phyloP scores from a whole-genome alignment of 768 basidiomycete genomes.

The Pisolithus microcarpus region DNA sequence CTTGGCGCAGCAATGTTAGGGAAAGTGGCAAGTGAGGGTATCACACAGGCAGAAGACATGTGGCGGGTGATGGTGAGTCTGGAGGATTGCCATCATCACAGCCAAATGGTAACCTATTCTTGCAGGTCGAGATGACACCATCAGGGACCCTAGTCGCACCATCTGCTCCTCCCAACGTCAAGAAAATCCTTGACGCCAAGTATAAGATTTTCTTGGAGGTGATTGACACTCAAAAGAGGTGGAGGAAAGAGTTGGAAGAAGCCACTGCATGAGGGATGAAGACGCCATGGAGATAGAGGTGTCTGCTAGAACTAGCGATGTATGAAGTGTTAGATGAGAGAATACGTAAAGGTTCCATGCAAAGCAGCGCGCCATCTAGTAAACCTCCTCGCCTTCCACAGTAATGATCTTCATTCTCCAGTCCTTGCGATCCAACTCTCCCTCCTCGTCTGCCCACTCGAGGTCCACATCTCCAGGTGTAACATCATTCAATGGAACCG shows the following conservation, averaged over 20 bases:
- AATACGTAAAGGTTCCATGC: neutral
- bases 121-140: constrained; percentile 87
- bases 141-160: constrained; percentile 67
- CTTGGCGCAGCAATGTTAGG: constrained; percentile 93
- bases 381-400: constrained; percentile 47
- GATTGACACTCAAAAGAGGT: constrained; percentile 83
- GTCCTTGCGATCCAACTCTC: constrained; percentile 59
- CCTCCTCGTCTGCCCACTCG: constrained; percentile 73
- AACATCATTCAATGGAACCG: constrained; percentile 8
- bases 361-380: constrained; percentile 2
- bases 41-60: constrained; percentile 52
- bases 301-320: no score
- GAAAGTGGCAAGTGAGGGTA: constrained; percentile 67
- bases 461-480: constrained; percentile 52
- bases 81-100: neutral
- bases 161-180: constrained; percentile 52
- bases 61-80: constrained; percentile 84
- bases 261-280: constrained; percentile 24
- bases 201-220: constrained; percentile 88
- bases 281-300: neutral
- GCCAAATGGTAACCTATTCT: neutral
- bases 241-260: constrained; percentile 74
- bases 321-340: neutral
- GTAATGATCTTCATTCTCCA: constrained; percentile 67
- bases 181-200: constrained; percentile 79